Conservation (phyloP, 768 basidiomycete genomes). For the Lentinula edodes region DNA sequence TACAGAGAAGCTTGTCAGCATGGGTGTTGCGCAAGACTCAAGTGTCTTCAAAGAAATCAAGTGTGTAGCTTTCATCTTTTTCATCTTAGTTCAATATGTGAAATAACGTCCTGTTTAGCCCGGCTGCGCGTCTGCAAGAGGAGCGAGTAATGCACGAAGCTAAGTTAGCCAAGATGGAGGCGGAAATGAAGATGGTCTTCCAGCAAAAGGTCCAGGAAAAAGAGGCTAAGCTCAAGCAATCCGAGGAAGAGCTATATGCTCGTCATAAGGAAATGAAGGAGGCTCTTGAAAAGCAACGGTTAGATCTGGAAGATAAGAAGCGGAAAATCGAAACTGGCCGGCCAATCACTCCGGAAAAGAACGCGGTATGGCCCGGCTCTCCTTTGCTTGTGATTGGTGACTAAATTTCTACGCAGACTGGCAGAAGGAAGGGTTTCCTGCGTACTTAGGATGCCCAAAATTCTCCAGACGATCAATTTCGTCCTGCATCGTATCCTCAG, state of each 20-base stretch:
- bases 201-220: constrained; percentile 99
- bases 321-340: constrained; percentile 90
- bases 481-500: not conserved
- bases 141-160: constrained; percentile 95
- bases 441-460: constrained; percentile 42
- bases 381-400: constrained; percentile 9
- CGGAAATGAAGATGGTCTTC: constrained; percentile 99
- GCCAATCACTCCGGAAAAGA: constrained; percentile 93
- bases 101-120: constrained; percentile 44
- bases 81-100: constrained; percentile 1
- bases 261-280: constrained; percentile 99
- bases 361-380: constrained; percentile 49
- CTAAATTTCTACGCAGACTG: constrained; percentile 32
- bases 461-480: constrained; percentile 20
- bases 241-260: constrained; percentile 97
- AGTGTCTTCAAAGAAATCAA: constrained; percentile 99
- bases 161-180: constrained; percentile 98
- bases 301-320: constrained; percentile 98
- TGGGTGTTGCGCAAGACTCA: constrained; percentile 98
- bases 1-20: constrained; percentile 90
- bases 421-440: constrained; percentile 74
- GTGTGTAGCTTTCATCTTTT: constrained; percentile 44
- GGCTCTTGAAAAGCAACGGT: constrained; percentile 91
- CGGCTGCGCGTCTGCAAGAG: constrained; percentile 92
- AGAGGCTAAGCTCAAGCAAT: constrained; percentile 97